These are phyloP conservation scores for Coelastrella sp. DNA, from an alignment of 139 green algal species.

Conservation along the genomic window DNA sequence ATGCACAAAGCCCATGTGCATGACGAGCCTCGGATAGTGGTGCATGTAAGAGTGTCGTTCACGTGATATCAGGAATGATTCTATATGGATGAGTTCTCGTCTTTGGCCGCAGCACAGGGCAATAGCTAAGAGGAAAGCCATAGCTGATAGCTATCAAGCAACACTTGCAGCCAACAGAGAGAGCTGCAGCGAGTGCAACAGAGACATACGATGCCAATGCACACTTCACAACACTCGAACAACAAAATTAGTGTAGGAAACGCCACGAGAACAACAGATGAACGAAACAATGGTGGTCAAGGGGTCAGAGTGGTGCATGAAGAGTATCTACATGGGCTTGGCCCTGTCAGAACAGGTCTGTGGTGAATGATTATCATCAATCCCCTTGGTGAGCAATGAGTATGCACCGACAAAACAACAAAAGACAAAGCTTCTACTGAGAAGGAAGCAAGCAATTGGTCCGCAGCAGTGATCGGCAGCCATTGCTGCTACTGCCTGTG, in stretches of 20 bases:
- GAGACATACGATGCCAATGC: not conserved
- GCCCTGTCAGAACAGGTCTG: conserved; percentile 66
- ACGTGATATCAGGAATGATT: conserved; percentile 50
- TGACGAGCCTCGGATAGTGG: conserved; percentile 78
- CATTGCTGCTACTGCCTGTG: too few species aligned
- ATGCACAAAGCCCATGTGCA: not conserved
- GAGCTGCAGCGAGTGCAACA: not conserved
- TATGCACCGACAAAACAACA: not conserved
- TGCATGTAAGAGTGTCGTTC: conserved; percentile 78
- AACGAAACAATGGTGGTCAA: too few species aligned
- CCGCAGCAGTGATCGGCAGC: too few species aligned
- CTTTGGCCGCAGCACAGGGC: not conserved
- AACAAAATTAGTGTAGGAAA: not conserved
- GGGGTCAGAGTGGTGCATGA: conserved; percentile 71
- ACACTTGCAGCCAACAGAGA: not conserved
- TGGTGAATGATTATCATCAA: conserved; percentile 62
- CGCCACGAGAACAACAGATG: not conserved
- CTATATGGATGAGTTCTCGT: conserved; percentile 51
- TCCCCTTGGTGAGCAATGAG: not conserved
- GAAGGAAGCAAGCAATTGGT: too few species aligned
- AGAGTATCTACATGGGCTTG: conserved; percentile 44
- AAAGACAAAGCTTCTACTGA: too few species aligned
- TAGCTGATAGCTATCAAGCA: not conserved
- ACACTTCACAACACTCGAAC: not conserved
- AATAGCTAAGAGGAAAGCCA: too few species aligned